Evolutionary conservation across 306 rosid species (phyloP).

Genomic region (Cajanus cajan): DNA sequence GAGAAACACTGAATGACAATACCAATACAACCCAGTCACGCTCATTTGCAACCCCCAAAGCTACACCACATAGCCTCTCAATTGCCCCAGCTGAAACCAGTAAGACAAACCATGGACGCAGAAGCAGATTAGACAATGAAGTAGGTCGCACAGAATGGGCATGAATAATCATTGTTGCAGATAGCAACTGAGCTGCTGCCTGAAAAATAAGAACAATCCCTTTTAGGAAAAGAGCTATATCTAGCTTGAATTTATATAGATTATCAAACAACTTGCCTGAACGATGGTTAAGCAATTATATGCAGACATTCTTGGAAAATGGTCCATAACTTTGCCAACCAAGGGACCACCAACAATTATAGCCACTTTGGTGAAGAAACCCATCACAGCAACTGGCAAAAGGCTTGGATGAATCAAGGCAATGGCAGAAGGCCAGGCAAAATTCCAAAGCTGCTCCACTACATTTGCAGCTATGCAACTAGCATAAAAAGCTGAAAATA

Average conservation of each 20-base stretch:
- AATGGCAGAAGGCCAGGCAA: conserved; percentile 98
- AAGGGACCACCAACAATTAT: conserved; percentile 86
- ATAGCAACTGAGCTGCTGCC: conserved; percentile 87
- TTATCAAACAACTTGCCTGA: conserved; percentile 59
- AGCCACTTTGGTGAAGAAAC: conserved; percentile 82
- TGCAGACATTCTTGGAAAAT: conserved; percentile 73
- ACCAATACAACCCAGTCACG: conserved; percentile 99
- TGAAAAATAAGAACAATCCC: conserved; percentile 35
- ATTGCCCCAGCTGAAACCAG: conserved; percentile 82
- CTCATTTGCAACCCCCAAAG: conserved; percentile 91
- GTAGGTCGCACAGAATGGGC: conserved; percentile 63
- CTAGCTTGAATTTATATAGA: conserved; percentile 3
- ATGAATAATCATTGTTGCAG: conserved; percentile 71
- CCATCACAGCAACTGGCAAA: conserved; percentile 89
- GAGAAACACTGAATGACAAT: conserved; percentile 32
- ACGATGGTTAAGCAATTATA: conserved; percentile 65
- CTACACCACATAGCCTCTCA: conserved; percentile 81
- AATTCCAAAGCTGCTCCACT: conserved; percentile 97
- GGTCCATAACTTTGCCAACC: conserved; percentile 84
- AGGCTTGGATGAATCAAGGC: conserved; percentile 95
- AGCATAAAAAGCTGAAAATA: conserved; percentile 80
- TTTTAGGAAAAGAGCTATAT: conserved; percentile 6
- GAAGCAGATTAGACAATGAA: conserved; percentile 61
- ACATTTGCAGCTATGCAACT: conserved; percentile 86
- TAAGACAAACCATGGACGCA: conserved; percentile 77